Conservation (phyloP, 805 yeast species). For the Saccharomycopsis microspora region DNA sequence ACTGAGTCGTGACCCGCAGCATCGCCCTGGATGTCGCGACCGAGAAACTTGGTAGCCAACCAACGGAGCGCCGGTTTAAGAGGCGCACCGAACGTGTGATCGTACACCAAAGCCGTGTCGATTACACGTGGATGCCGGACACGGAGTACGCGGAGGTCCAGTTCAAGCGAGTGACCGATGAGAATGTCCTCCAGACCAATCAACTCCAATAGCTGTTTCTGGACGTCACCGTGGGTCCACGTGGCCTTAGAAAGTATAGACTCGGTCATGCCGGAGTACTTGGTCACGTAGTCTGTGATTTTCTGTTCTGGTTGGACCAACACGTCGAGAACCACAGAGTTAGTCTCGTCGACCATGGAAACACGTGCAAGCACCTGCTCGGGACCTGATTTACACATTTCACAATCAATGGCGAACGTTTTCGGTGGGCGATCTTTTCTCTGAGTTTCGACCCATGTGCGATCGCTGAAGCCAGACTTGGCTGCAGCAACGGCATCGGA, state of each 20-base stretch:
- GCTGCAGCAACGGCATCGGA: neutral
- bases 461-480: neutral
- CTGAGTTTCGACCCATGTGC: neutral
- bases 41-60: conserved; percentile 47
- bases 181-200: conserved; percentile 54
- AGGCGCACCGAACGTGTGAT: conserved; percentile 79
- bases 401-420: conserved; percentile 84
- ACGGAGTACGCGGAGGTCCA: conserved; percentile 63
- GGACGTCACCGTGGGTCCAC: conserved; percentile 59
- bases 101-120: conserved; percentile 70
- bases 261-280: conserved; percentile 78
- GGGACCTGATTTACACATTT: conserved; percentile 61
- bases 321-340: conserved; percentile 53
- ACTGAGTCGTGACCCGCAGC: conserved; percentile 68
- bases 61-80: conserved; percentile 66
- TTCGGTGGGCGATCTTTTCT: conserved; percentile 25
- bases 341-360: conserved; percentile 57
- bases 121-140: conserved; percentile 64
- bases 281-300: conserved; percentile 72
- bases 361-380: conserved; percentile 70
- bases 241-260: conserved; percentile 52
- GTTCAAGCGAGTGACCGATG: conserved; percentile 85
- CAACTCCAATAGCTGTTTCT: conserved; percentile 35
- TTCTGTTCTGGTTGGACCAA: conserved; percentile 67
- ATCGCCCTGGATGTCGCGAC: conserved; percentile 49